Conservation (phyloP, 1,284 basidiomycete species). For the Rhodotorula sp. region DNA sequence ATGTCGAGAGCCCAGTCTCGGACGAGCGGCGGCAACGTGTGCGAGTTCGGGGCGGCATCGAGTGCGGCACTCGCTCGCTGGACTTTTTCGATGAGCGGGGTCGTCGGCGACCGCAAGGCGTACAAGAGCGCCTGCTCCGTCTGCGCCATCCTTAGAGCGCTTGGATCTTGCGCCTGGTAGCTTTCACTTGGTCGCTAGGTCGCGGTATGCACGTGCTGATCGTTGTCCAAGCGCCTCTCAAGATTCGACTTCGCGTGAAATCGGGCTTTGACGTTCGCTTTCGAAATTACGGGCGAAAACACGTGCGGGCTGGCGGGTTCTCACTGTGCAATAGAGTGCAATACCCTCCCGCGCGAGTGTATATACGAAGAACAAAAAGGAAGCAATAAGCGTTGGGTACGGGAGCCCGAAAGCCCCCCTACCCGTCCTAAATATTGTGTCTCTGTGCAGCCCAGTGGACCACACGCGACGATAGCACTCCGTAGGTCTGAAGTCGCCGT, state of each 20-base stretch:
- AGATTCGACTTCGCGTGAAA: too few relatives aligned
- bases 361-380: too few relatives aligned
- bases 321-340: neutral
- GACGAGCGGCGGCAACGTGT: constrained; percentile 13
- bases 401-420: constrained; percentile 3
- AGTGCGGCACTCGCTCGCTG: constrained; percentile 18
- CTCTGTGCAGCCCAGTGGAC: constrained; percentile 8
- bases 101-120: constrained; percentile 28
- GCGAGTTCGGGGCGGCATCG: constrained; percentile 2
- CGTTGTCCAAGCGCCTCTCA: neutral
- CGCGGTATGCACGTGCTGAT: neutral
- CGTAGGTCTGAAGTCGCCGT: constrained; percentile 27
- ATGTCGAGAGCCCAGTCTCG: constrained; percentile 35
- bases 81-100: constrained; percentile 30
- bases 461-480: constrained; percentile 10
- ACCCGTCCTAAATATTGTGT: constrained; percentile 18
- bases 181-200: neutral
- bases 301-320: neutral
- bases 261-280: too few relatives aligned
- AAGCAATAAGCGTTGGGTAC: neutral
- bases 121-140: constrained; percentile 32
- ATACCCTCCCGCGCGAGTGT: too few relatives aligned
- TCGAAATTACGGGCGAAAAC: too few relatives aligned
- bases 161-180: neutral
- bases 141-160: neutral